Evolutionary conservation across 306 rosid genomes (phyloP), one percentile per base, ranked within the genome.

Genomic region (Fragaria ananassa): DNA sequence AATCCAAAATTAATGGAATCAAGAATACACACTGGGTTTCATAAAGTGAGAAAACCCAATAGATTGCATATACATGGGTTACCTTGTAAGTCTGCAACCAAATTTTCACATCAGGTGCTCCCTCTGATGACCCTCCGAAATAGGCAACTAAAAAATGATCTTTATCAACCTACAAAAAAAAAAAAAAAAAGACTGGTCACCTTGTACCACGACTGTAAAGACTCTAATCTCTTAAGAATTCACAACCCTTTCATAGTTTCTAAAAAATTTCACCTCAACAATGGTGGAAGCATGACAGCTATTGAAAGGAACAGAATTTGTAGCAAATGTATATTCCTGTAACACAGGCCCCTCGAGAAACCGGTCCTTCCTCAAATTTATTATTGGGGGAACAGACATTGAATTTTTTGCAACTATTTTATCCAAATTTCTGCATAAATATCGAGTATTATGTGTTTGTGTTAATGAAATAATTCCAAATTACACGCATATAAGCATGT

Each of bases 231-330:
- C 6, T 15, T 15, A 39, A 67, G 18, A 54, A 46, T 0, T 46
- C 35, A 18, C n/a, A 42, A 63, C 8, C 10, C 41, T 53, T 27
- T 78, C 27, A 27, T 15, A 61, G 42, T 47, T 35, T 41, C 5
- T 63, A 10, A 67, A 25, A 23, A 50, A 10, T 21, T 64, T 61
- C 57, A 93, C 98, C 97, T 93, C 98, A 74, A 90, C 96, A 83
- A 93, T 93, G 74, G 98, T 91, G 72, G 97, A 93, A 82, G 97
- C 97, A 86, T 93, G 98, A 60, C 97, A 91, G 81, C 78, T 87
- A 69, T 75, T 76, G 87, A 90, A 93, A 51, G 96, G 94, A 84
- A 86, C 88, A 63, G 95, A 89, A 63, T 87, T 80, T 56, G 81
- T 82, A 53, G 85, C 64, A 84, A 83, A 93, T 41, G 97, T 93